phyloP scores from a whole-genome alignment of 2,329 filamentous ascomycete species.

The Cercospora sp. region DNA sequence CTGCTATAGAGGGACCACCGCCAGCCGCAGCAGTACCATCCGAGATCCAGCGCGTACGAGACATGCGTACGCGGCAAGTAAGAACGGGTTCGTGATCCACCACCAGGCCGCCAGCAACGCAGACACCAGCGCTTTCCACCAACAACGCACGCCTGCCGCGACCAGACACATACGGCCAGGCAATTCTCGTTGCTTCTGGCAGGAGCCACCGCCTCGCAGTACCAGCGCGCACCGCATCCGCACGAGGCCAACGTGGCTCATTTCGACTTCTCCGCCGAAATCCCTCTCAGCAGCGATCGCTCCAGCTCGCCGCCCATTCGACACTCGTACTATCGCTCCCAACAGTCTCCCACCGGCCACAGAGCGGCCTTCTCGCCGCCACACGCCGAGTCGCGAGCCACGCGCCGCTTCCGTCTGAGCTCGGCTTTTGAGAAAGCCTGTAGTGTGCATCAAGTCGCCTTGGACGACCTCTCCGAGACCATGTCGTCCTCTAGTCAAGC shows the following conservation, averaged over 20 bases:
- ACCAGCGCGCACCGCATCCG: not conserved
- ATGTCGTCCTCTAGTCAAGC: conserved; percentile 61
- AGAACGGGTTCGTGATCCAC: not conserved
- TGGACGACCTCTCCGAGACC: conserved; percentile 32
- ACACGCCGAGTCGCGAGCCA: conserved; percentile 17
- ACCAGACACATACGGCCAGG: not conserved
- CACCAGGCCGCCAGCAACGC: not conserved
- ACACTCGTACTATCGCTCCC: conserved; percentile 6
- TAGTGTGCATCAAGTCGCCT: conserved; percentile 30
- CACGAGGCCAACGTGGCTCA: conserved; percentile 12
- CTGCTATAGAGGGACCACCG: not conserved
- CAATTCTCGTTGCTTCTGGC: conserved; percentile 4
- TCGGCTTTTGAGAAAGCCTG: conserved; percentile 36
- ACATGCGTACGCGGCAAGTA: conserved; percentile 9
- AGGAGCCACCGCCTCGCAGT: conserved; percentile 1
- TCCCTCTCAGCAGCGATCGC: conserved; percentile 20
- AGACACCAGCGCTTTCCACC: not conserved
- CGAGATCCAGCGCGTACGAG: not conserved
- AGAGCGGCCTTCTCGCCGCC: conserved; percentile 11
- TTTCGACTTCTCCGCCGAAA: conserved; percentile 13
- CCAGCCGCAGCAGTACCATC: not conserved
- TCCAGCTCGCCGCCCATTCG: conserved; percentile 12
- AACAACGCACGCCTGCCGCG: not conserved
- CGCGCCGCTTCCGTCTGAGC: conserved; percentile 32
- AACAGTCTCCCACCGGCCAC: conserved; percentile 4